Evolutionary conservation across 306 rosid species (phyloP).

Genomic region (Castanea sativa): DNA sequence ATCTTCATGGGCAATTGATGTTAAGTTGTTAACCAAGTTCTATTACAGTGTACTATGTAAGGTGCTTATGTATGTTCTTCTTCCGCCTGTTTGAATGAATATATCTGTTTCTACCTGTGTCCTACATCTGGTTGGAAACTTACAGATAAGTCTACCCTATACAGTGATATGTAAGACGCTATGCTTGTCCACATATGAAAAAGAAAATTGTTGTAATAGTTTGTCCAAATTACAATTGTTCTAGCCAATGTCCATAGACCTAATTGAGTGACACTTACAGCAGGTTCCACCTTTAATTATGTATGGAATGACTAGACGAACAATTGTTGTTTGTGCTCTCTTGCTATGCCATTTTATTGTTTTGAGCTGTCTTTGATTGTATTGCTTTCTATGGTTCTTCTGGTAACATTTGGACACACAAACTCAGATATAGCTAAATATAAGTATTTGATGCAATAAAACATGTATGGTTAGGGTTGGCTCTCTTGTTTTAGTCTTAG

Average conservation of each 20-base stretch:
- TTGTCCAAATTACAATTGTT: neutral
- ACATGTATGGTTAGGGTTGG: neutral
- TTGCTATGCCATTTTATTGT: neutral
- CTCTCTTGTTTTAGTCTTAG: neutral
- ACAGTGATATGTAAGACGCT: neutral
- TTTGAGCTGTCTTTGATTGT: neutral
- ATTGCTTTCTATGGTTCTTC: neutral
- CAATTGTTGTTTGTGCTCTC: neutral
- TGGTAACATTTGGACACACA: neutral
- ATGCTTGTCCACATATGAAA: neutral
- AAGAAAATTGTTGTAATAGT: neutral
- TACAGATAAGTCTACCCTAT: neutral
- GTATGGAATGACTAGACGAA: neutral
- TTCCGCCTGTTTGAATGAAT: neutral
- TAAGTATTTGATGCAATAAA: neutral
- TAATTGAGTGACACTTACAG: neutral
- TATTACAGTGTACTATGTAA: neutral
- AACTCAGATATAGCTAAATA: neutral
- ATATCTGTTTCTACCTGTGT: neutral
- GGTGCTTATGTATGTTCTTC: neutral
- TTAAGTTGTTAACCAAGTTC: slow-evolving; percentile 22
- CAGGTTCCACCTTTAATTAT: neutral
- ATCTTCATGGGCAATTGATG: slow-evolving; percentile 3
- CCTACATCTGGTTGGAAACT: neutral
- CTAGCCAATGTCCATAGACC: neutral